phyloP scores from a whole-genome alignment of 2,329 filamentous ascomycete genomes.

The Botrytis fabae region DNA sequence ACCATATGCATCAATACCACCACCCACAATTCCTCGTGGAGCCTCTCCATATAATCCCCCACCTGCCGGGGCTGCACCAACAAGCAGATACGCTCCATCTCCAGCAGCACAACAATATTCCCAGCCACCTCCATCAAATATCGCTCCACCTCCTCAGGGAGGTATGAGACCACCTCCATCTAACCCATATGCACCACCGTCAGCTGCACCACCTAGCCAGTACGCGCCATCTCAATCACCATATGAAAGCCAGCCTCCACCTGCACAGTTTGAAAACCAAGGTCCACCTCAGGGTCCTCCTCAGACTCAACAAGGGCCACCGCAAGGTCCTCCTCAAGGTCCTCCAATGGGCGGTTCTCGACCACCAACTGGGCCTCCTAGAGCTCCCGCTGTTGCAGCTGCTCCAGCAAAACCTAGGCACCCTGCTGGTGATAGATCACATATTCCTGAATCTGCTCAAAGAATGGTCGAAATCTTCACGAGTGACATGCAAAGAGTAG shows the following conservation, averaged over 20 bases:
- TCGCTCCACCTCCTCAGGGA: slow-evolving; percentile 45
- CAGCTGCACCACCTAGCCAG: slow-evolving; percentile 50
- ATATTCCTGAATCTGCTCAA: slow-evolving; percentile 77
- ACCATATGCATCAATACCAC: slow-evolving; percentile 42
- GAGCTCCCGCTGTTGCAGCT: slow-evolving; percentile 33
- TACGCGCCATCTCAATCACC: slow-evolving; percentile 63
- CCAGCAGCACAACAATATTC: slow-evolving; percentile 56
- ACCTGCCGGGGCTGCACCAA: slow-evolving; percentile 66
- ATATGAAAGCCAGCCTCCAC: slow-evolving; percentile 49
- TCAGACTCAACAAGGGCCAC: slow-evolving; percentile 41
- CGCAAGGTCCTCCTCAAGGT: slow-evolving; percentile 41
- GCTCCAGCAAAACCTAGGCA: slow-evolving; percentile 63
- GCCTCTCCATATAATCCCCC: slow-evolving; percentile 86
- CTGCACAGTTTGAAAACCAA: slow-evolving; percentile 45
- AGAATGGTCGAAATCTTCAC: slow-evolving; percentile 79
- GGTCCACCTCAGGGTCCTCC: slow-evolving; percentile 48
- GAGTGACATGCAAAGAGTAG: slow-evolving; percentile 85
- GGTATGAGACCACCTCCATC: slow-evolving; percentile 49
- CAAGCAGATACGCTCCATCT: slow-evolving; percentile 73
- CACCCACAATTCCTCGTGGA: slow-evolving; percentile 67
- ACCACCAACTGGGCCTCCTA: slow-evolving; percentile 44
- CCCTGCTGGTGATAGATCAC: slow-evolving; percentile 82
- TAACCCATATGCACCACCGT: slow-evolving; percentile 47
- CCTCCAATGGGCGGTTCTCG: slow-evolving; percentile 46
- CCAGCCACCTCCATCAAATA: slow-evolving; percentile 47